These are phyloP conservation scores for Leishmania gerbilli DNA, from an alignment of 208 protist genomes.

Conservation along the genomic window DNA sequence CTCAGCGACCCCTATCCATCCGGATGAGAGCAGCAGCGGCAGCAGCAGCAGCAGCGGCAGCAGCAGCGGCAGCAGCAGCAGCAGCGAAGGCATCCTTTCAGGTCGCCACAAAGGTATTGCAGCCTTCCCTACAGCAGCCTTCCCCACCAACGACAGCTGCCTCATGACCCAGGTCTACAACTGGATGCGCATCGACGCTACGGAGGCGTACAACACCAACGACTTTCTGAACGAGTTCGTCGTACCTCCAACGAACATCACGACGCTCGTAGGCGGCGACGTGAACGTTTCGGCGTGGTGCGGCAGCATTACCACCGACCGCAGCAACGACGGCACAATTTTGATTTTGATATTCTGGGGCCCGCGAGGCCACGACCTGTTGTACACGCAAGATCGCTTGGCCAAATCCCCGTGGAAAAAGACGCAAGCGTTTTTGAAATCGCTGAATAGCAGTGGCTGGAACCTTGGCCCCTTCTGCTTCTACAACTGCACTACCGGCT, in stretches of 20 bases:
- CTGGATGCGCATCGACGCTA: conserved; percentile 45
- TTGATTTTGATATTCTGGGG: conserved; percentile 52
- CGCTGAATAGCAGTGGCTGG: conserved; percentile 2
- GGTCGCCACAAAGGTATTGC: conserved; percentile 18
- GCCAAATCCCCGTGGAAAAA: conserved; percentile 34
- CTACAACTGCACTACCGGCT: conserved; percentile 37
- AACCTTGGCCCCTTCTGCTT: conserved; percentile 47
- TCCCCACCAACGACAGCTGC: conserved; percentile 42
- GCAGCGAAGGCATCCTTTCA: not conserved
- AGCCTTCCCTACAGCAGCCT: conserved; percentile 36
- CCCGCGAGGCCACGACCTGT: conserved; percentile 6
- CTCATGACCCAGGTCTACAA: conserved; percentile 57
- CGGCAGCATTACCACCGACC: conserved; percentile 29
- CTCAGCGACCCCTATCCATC: conserved; percentile 15
- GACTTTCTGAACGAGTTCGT: conserved; percentile 56
- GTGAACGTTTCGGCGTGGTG: conserved; percentile 58
- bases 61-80: not conserved
- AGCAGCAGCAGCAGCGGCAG: too few relatives aligned
- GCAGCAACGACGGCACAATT: conserved; percentile 47
- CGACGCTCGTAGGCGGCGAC: conserved; percentile 25
- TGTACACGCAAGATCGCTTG: conserved; percentile 28
- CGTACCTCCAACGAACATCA: conserved; percentile 25
- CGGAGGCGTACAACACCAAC: conserved; percentile 37
- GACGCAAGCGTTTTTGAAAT: conserved; percentile 45
- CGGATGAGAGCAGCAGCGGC: not conserved